These are phyloP conservation scores for Panellus pusillus DNA, from an alignment of 768 basidiomycete genomes.

Conservation along the genomic window DNA sequence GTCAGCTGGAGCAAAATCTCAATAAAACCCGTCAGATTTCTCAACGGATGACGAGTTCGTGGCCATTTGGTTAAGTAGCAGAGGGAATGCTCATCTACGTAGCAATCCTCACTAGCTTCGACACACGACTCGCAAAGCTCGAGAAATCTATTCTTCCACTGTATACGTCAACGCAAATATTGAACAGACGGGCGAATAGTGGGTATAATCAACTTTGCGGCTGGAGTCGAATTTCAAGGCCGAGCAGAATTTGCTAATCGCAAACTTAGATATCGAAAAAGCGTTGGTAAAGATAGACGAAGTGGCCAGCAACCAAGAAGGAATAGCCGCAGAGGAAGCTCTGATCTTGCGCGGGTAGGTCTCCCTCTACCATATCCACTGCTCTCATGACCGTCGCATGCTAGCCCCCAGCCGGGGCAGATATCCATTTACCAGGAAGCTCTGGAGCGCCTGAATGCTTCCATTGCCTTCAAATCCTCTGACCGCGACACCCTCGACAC, in stretches of 20 bases:
- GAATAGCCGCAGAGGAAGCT: slow-evolving; percentile 75
- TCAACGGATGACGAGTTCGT: slow-evolving; percentile 81
- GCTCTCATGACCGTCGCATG: background rate
- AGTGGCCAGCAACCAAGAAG: slow-evolving; percentile 72
- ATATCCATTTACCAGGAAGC: slow-evolving; percentile 68
- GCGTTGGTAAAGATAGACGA: slow-evolving; percentile 78
- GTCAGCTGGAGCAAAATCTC: slow-evolving; percentile 83
- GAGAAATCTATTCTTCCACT: slow-evolving; percentile 85
- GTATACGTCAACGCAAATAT: slow-evolving; percentile 74
- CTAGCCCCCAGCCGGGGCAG: slow-evolving; percentile 71
- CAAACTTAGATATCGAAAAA: slow-evolving; percentile 69
- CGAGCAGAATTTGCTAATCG: too few relatives aligned
- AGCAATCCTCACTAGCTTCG: slow-evolving; percentile 86
- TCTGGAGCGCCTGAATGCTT: slow-evolving; percentile 68
- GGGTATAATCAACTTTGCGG: slow-evolving; percentile 30
- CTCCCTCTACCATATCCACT: background rate
- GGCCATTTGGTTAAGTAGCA: background rate
- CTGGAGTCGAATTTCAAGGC: background rate
- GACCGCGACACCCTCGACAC: slow-evolving; percentile 15
- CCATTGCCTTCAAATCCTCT: slow-evolving; percentile 23
- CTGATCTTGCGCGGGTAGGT: slow-evolving; percentile 75
- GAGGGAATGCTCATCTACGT: slow-evolving; percentile 30
- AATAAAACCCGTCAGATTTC: slow-evolving; percentile 85
- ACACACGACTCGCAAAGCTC: slow-evolving; percentile 75
- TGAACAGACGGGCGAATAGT: slow-evolving; percentile 76